These are phyloP conservation scores for Xanthoceras sorbifolium DNA, from an alignment of 345 rosid species.

Conservation along the genomic window DNA sequence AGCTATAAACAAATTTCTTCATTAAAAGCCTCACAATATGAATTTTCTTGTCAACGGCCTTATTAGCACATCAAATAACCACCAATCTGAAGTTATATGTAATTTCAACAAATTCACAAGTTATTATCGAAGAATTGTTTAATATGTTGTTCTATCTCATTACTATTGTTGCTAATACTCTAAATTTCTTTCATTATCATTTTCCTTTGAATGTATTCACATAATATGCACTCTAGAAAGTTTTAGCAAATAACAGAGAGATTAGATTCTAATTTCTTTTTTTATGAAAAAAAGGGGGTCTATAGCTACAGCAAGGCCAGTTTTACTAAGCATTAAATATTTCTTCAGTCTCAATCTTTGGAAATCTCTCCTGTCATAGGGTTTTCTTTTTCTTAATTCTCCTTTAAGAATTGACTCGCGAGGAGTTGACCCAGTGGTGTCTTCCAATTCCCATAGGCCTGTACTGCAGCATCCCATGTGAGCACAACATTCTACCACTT, in stretches of 20 bases:
- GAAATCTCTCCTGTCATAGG: background rate
- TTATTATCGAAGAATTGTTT: background rate
- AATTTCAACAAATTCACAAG: background rate
- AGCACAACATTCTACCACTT: background rate
- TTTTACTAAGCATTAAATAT: no score
- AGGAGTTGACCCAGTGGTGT: no score
- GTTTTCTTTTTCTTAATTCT: background rate
- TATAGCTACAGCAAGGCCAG: no score
- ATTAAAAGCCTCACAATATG: background rate
- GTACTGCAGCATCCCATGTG: background rate
- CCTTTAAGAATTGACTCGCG: no score
- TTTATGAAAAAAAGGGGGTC: no score
- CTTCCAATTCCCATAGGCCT: background rate
- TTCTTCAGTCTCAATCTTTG: background rate
- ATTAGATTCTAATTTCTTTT: no score
- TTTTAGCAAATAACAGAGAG: background rate
- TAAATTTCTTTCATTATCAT: background rate
- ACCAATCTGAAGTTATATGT: background rate
- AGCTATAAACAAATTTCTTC: background rate
- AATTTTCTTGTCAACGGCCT: background rate
- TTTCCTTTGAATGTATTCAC: background rate
- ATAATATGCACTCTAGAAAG: background rate
- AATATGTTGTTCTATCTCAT: background rate
- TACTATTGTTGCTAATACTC: background rate
- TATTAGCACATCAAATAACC: background rate